Evolutionary conservation across 192 early-diverging fungal genomes (phyloP), one percentile per base, ranked within the genome.

Genomic region (Coemansia sp.): DNA sequence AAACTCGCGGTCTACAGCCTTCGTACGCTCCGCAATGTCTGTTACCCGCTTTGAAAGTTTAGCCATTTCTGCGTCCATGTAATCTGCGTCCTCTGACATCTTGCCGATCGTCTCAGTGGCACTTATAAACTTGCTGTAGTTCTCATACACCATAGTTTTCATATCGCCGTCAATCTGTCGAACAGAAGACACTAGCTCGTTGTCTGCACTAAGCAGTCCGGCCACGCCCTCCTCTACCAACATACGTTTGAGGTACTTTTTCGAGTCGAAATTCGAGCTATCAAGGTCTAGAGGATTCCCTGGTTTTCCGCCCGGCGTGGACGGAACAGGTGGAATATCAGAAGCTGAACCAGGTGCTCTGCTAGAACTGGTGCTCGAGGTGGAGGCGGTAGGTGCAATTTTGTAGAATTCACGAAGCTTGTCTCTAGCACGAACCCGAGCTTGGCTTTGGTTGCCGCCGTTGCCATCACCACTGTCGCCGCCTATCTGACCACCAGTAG

Each of bases 61-160:
- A 41, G 67, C 77, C 90, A 95, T 93, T 64, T 94, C 89, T 2
- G 76, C 77, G 53, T 95, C 91, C 87, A 98, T 91, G 44, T 83
- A 81, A 47, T 91, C 90, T 7, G 93, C 91, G 61, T 93, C 89
- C 4, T 80, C 80, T 67, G 87, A 86, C 90, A 98, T 94, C 81
- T 89, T 64, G 10, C 83, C 62, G 45, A 98, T 93, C 1, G 96
- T 93, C 53, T 96, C 93, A 2, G 93, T 93, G 0, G 96, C 96
- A 39, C 86, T 89, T 47, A 96, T 93, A 62, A 98, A 96, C 81
- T 95, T 93, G 83, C 83, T 92, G 66, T 98, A 98, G 82, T 98
- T 98, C 78, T 96, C 92, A 67, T 98, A 98, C 4, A 98, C 94
- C 42, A 98, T 82, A 0, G 96, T 95, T 71, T 98, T 95, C 89